Base-by-base conservation (phyloP, 2,329 filamentous ascomycete genomes). In the Xylaria sp. region DNA sequence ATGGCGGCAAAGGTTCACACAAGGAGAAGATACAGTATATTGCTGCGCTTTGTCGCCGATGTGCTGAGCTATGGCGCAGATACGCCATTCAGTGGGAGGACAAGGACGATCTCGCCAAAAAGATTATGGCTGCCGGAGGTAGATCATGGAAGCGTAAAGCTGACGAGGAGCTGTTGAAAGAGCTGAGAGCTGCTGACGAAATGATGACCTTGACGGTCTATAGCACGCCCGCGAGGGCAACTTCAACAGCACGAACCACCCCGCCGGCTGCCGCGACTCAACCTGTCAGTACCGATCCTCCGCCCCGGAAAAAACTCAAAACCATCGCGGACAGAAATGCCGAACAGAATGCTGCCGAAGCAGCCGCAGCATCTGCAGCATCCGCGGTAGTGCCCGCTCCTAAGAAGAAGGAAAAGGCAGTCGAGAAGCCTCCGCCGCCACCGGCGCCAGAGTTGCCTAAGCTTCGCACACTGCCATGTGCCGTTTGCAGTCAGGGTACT, bases 1-100 rank as follows among this genome's bases (percentile, higher is more conserved):
- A 80, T 16, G 79, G 79, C 8, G 81, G 82, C 56, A 89, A 88
- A 68, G 83, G 83, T 67, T 91, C 92, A 72, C 91, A 83, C 68
- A 92, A 92, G 74, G 91, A 96, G 65, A 96, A 93, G 72, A 79
- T 81, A 13, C 85, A 89, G 67, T 85, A 89, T 42, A 84, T 95
- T 16, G 83, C 92, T 53, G 92, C 93, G 2, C 82, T 99, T 3
- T 99, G 94, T 72, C 83, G 92, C 59, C 86, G 93, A 61, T 99
- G 94, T 71, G 92, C 92, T 30, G 87, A 94, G 69, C 79, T 99
- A 7, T 99, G 94, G 94, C 88, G 94, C 54, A 90, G 93, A 65
- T 99, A 99, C 74, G 93, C 89, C 13, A 91, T 99, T 63, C 91
- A 95, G 66, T 99, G 91, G 86, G 94, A 97, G 74, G 91, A 96